Evolutionary conservation across 768 basidiomycete species (phyloP), one percentile per base, ranked within the genome.

Genomic region (Neoboletus brunneissimus): DNA sequence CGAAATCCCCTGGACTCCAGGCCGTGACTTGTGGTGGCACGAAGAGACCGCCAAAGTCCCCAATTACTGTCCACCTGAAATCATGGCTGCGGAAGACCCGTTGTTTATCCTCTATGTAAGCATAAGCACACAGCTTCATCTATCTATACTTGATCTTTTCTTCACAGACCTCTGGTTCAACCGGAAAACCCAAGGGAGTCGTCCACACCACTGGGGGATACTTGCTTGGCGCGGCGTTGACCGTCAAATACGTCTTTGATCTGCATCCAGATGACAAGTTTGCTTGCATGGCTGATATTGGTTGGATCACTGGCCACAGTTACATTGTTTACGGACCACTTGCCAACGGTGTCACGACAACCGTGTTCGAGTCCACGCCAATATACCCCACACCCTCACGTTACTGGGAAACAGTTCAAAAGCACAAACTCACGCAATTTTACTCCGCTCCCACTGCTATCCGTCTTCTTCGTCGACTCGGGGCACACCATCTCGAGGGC

Each of bases 241-340:
- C 96, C 25, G 85, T 97, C 72, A 97, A 98, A 76, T 98, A 96
- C 72, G 92, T 97, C 59, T 99, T 98, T 69, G 96, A 99, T 71
- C 84, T 98, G 22, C 96, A 99, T 73, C 86, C 89, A n/a, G 94
- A 91, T 57, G 96, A 98, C 76, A 86, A 81, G 63, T 98, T 95
- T 72, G 97, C 88, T 1, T 98, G 96, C 79, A 94, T 98, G 95
- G 96, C 96, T 55, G 96, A 99, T 68, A 82, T 99, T 51, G 96
- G 96, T 65, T 98, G 96, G 96, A 96, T 98, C 76, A 98, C 96
- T 3, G 95, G 95, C 18, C 94, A 97, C 75, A 91, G 90, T 75
- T 91, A 98, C 76, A 98, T 98, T 68, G 81, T 98, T 62, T 98
- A 98, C 73, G 96, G 96, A 15, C 96, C 96, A 3, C 87, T 98